A percentile compares a stretch with the other conserved stretches of the same genome.
Conservation (phyloP, 805 yeast genomes). For the Nakazawaea anatomiae region DNA sequence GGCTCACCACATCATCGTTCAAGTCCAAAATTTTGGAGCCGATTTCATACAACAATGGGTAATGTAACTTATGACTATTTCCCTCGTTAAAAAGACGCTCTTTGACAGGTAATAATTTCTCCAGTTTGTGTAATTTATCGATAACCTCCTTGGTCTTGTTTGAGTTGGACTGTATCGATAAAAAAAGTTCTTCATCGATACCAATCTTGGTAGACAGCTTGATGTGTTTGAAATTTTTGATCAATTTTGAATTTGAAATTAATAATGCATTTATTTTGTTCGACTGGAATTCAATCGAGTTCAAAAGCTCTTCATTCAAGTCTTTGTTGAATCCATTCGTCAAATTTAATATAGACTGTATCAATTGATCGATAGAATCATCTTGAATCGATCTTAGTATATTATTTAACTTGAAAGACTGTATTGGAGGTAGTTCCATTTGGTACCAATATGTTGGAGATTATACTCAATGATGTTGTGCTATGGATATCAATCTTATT, state of each 20-base stretch:
- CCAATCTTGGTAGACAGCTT: background rate
- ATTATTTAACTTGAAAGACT: slow-evolving; percentile 19
- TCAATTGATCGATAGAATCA: slow-evolving; percentile 15
- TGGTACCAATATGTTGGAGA: background rate
- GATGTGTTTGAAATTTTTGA: slow-evolving; percentile 1
- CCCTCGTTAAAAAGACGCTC: slow-evolving; percentile 29
- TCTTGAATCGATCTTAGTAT: slow-evolving; percentile 20
- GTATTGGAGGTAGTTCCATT: slow-evolving; percentile 19
- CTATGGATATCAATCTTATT: slow-evolving; percentile 30
- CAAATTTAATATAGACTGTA: slow-evolving; percentile 18
- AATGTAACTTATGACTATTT: slow-evolving; percentile 36
- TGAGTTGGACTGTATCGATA: slow-evolving; percentile 9
- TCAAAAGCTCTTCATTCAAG: slow-evolving; percentile 20
- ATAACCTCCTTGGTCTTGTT: slow-evolving; percentile 19
- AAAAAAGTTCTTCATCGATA: slow-evolving; percentile 7
- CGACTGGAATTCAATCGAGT: slow-evolving; percentile 18
- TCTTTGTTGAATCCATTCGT: slow-evolving; percentile 20
- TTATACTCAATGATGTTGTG: slow-evolving; percentile 1
- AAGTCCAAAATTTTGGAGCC: slow-evolving; percentile 12
- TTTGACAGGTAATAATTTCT: slow-evolving; percentile 26
- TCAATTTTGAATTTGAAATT: background rate
- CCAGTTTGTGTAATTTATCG: slow-evolving; percentile 25
- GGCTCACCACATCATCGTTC: slow-evolving; percentile 14
- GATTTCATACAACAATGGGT: slow-evolving; percentile 30
- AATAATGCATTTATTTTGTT: slow-evolving; percentile 14